Base-by-base conservation (phyloP, 208 protist species). In the Trichomonas gallinae region DNA sequence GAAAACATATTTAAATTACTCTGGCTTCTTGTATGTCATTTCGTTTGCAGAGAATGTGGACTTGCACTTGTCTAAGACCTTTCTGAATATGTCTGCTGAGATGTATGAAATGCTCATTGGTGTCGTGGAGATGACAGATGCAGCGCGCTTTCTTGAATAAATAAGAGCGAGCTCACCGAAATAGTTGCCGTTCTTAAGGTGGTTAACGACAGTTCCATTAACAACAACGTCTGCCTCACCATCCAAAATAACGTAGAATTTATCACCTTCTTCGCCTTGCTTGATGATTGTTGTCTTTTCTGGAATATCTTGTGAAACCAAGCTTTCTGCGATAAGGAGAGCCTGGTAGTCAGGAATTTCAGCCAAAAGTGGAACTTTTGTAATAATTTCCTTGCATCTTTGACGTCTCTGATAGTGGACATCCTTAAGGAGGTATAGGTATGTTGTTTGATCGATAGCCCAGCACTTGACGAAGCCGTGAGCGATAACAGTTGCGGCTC, bases 261-360 rank as follows among this genome's bases (percentile, higher is more conserved):
- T 44, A 87, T 98, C 97, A n/a, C 98, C 98, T 45, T 46, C 15
- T 0, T 98, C 98, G 40, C 98, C 98, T 96, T 98, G 97, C 38
- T 51, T 48, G 11, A 93, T 44, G 17, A 93, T 93, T 26, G 44
- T 44, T 93, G 17, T 44, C n/a, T 93, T 44, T 10, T 17, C 13
- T 38, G 15, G 1, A 4, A 44, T n/a, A 34, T 34, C 36, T 10
- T 38, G 13, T 11, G 17, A 23, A 48, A 48, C 40, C 45, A 93
- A n/a, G 26, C 40, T 44, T 48, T 93, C 87, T 34, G 44, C 44
- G 44, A 93, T 44, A 21, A 93, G n/a, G 13, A 93, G n/a, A 17
- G 44, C 26, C 45, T 93, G 40, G 44, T 93, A 51, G 13, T 93
- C 87, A 17, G 42, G 11, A 40, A 93, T 17, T 38, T 48, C 13